Evolutionary conservation across 495 filamentous ascomycete species (phyloP).

Genomic region (Annulohypoxylon bovei): DNA sequence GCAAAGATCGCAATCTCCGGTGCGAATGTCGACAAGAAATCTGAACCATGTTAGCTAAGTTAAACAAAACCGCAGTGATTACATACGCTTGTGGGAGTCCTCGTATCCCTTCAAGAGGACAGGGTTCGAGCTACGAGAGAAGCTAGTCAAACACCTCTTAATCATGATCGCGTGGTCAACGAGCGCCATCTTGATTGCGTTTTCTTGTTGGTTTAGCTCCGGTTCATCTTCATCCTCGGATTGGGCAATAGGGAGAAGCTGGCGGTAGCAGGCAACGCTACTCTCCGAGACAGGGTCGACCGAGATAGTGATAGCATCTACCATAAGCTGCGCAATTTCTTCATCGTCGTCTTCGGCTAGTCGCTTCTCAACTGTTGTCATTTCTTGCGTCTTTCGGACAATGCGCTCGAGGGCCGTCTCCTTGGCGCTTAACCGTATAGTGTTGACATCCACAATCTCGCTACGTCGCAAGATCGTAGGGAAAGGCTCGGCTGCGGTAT

Average conservation of each 20-base stretch:
- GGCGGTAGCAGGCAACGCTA: conserved; percentile 79
- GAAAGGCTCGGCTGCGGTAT: conserved; percentile 84
- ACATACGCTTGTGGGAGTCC: conserved; percentile 63
- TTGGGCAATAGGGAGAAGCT: conserved; percentile 66
- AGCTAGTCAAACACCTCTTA: conserved; percentile 80
- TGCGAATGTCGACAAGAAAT: conserved; percentile 56
- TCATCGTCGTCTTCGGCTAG: conserved; percentile 76
- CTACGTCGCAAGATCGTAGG: conserved; percentile 90
- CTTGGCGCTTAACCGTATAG: conserved; percentile 73
- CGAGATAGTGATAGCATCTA: conserved; percentile 77
- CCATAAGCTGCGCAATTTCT: conserved; percentile 65
- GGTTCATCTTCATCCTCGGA: conserved; percentile 61
- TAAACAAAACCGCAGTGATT: conserved; percentile 46
- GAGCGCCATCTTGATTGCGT: conserved; percentile 84
- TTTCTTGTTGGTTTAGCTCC: conserved; percentile 74
- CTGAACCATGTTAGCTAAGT: conserved; percentile 35
- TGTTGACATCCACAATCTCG: conserved; percentile 77
- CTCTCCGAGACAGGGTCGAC: conserved; percentile 72
- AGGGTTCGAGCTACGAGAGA: conserved; percentile 67
- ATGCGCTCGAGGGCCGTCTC: conserved; percentile 94
- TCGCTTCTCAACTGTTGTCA: conserved; percentile 76
- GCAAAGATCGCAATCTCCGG: conserved; percentile 69
- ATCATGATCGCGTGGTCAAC: conserved; percentile 89
- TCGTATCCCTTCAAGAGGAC: conserved; percentile 53
- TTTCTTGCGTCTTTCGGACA: conserved; percentile 86